Evolutionary conservation across 306 rosid species (phyloP), one percentile per base, ranked within the genome.

Genomic region (Vigna nakashimae): DNA sequence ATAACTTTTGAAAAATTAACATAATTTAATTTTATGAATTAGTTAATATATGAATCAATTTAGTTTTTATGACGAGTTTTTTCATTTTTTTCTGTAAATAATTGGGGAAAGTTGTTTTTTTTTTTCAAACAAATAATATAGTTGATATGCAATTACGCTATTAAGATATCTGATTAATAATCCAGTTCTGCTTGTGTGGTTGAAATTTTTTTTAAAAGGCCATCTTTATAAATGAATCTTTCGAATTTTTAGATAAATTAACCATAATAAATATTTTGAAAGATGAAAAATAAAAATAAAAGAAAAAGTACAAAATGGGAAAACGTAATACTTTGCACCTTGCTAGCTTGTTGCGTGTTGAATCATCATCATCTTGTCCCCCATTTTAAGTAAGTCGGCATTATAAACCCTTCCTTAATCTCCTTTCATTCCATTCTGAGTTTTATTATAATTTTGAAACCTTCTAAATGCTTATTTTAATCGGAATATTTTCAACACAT

Each of bases 281-380:
- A 6, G 0, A 7, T 45, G 15, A 53, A 53, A 53, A 53, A 17
- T 6, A 6, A 53, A 53, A 53, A 18, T 2, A 9, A 9, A 55
- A 56, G 5, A 14, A 56, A 22, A 20, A 12, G 0, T 0, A 13
- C 18, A 26, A 59, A 28, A 10, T 3, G 34, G 16, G 5, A 26
- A 26, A 59, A 28, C 40, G 1, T 28, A 53, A n/a, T 70, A 42
- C 32, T 51, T 11, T 51, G 49, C 53, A 9, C 9, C 34, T 36
- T 53, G 64, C 51, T 36, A 52, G 50, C 7, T 71, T 53, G 20
- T 52, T 71, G 51, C 17, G 36, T 34, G 65, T 48, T 53, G 49
- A 16, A 52, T 51, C 62, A 51, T 51, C 62, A 51, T 52, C 11
- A 64, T 11, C 5, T n/a, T 64, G 68, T 62, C 46, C 24, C 46